A percentile compares a stretch with the other conserved stretches of the same genome.
phyloP scores from a whole-genome alignment of 768 basidiomycete species.

The Boletellus emodensis region DNA sequence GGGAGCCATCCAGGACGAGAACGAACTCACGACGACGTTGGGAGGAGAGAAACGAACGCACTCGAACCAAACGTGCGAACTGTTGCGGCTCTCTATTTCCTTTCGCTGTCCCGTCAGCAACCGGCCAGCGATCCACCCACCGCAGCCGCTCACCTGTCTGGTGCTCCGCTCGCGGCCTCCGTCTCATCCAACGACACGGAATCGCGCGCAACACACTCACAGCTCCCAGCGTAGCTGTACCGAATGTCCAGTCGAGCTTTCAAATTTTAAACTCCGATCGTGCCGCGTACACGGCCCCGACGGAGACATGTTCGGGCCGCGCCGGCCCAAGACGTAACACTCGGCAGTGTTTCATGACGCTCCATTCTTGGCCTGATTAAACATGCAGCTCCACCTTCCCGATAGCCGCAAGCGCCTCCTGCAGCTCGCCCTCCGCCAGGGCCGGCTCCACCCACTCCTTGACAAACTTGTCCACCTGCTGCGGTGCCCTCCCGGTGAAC shows the following conservation, averaged over 20 bases:
- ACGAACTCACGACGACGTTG: constrained; percentile 14
- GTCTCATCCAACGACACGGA: not conserved
- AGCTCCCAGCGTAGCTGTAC: not conserved
- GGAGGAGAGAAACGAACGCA: constrained; percentile 13
- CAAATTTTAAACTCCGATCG: constrained; percentile 19
- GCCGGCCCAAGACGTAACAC: constrained; percentile 1
- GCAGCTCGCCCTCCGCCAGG: constrained; percentile 53
- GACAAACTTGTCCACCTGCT: constrained; percentile 90
- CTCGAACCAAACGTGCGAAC: constrained; percentile 27
- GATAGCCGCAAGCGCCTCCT: constrained; percentile 47
- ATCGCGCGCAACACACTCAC: not conserved
- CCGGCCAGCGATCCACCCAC: not conserved
- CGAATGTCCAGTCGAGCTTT: constrained; percentile 8
- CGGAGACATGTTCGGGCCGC: constrained; percentile 21
- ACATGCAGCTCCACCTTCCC: constrained; percentile 62
- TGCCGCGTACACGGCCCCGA: constrained; percentile 11
- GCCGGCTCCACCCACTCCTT: constrained; percentile 86
- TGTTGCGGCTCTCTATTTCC: constrained; percentile 18
- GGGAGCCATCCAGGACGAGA: not conserved
- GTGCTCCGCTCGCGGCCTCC: not conserved
- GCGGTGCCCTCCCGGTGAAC: constrained; percentile 91
- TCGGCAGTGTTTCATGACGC: not conserved
- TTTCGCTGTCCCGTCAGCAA: constrained; percentile 7
- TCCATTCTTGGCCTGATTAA: not conserved
- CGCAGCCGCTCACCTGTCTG: constrained; percentile 7